phyloP scores from a whole-genome alignment of 2,329 filamentous ascomycete genomes.

The Verticillium nonalfalfae region DNA sequence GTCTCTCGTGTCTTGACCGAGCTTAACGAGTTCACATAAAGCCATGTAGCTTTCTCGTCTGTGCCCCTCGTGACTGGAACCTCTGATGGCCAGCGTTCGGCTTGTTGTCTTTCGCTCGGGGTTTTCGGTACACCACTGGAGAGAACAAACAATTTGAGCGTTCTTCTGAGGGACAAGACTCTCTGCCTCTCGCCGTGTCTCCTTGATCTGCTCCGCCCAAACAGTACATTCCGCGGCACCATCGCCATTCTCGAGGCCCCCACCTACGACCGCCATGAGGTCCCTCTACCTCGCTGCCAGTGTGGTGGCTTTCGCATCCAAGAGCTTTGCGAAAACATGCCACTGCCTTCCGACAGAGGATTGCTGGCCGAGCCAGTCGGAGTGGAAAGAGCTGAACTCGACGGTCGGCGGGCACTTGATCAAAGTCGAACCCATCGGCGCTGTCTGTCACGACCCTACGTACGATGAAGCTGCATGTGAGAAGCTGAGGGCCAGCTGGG shows the following conservation, averaged over 20 bases:
- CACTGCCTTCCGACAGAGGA: neutral
- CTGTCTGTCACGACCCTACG: constrained; percentile 34
- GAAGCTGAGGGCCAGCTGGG: constrained; percentile 20
- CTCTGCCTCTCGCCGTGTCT: neutral
- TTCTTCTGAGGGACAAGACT: no score
- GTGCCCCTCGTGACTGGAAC: neutral
- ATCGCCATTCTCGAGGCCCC: neutral
- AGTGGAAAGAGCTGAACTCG: constrained; percentile 35
- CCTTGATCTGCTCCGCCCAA: neutral
- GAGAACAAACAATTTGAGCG: no score
- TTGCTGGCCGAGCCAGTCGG: neutral
- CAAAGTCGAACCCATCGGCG: constrained; percentile 35
- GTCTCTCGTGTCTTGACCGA: neutral
- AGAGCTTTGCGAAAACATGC: neutral
- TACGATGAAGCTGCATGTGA: constrained; percentile 31
- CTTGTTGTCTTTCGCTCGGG: no score
- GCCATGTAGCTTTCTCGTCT: neutral
- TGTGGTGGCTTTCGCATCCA: neutral
- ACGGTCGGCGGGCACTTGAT: constrained; percentile 36
- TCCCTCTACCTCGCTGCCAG: neutral
- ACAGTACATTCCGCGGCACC: neutral
- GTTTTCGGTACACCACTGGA: no score
- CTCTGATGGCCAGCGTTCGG: no score
- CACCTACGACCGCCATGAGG: neutral
- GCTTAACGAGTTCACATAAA: neutral